Base-by-base conservation (phyloP, 345 rosid species). In the Dovyalis caffra region DNA sequence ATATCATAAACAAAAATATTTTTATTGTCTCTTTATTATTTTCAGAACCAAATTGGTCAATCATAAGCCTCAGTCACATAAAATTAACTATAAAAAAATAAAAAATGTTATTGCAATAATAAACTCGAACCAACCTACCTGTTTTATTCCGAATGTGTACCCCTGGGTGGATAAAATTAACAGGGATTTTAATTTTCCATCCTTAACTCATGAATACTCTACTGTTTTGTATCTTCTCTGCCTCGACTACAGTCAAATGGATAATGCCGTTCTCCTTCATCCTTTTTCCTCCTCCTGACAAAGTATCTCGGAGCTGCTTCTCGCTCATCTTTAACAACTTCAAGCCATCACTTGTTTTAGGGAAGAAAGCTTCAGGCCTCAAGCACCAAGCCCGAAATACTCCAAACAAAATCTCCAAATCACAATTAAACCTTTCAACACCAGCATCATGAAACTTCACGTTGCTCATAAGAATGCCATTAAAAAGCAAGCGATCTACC, bases 331-430 rank as follows among this genome's bases (percentile, higher is more conserved):
- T 87, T 66, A 95, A 74, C 84, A 95, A 25, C 73, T 81, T 89
- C 86, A 90, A 73, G 51, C 97, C 82, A 15, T 90, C 97, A 0
- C 78, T 86, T 69, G 73, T 10, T 83, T 83, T 88, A 0, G 93
- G 91, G 72, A 95, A 91, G 82, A 93, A 95, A 61, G 97, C 90
- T 76, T 93, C 87, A 0, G 97, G 95, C 68, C 94, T 89, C 82
- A 91, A 77, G 53, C 98, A 95, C 97, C 98, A 95, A 26, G 87
- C 82, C 79, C 90, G 56, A 66, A 91, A 93, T 60, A 92, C 88
- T 4, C 90, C 92, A 61, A 88, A 93, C 33, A 95, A 73, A 63
- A 87, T 87, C 77, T 88, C 88, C 83, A 88, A 56, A 79, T 95
- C 97, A 43, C 80, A 51, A 66, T 83, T 69, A 10, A 95, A 83